Evolutionary conservation across 371 early-diverging fungal species (phyloP), one percentile per base, ranked within the genome.

Genomic region (Fennellomyces sp.): DNA sequence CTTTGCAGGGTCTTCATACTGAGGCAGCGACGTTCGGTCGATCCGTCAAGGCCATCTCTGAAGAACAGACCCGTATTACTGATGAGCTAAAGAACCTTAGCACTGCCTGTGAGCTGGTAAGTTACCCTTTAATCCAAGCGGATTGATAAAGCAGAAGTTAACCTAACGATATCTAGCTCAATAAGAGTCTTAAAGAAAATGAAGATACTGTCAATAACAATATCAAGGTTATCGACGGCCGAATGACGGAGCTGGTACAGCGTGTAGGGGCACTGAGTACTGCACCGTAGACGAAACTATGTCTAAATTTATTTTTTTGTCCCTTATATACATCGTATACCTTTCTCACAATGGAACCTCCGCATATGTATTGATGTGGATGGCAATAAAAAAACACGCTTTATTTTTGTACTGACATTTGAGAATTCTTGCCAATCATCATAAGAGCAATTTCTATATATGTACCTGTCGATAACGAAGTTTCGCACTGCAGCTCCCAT

Each of bases 11-110:
- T 6, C 72, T 95, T 58, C 97, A 97, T 65, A 79, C 84, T 0
- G 94, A 94, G 61, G 94, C 94, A 2, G 82, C 92, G 6, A 84
- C 87, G 33, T 91, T 92, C 63, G 83, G 89, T 7, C 89, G 90
- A 13, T 86, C 89, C 11, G 76, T 94, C 42, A 84, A 85, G 56
- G 80, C 85, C 67, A 78, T 94, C 57, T 84, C 85, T 7, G 73
- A 75, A 39, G 94, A 92, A 61, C 94, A 94, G 60, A 80, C 70
- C 15, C 83, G 85, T 52, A 84, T 93, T 54, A 72, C 73, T 3
- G 91, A 89, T 39, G 89, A 90, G 62, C 65, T 91, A 12, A 84
- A 85, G 39, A 84, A 80, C 33, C 74, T 94, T 38, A 82, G 76
- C 49, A 83, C 83, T 13, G 84, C 91, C 8, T 79, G 73, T 52